These are phyloP conservation scores for Lepidium sativum DNA, from an alignment of 345 rosid species.

Conservation along the genomic window DNA sequence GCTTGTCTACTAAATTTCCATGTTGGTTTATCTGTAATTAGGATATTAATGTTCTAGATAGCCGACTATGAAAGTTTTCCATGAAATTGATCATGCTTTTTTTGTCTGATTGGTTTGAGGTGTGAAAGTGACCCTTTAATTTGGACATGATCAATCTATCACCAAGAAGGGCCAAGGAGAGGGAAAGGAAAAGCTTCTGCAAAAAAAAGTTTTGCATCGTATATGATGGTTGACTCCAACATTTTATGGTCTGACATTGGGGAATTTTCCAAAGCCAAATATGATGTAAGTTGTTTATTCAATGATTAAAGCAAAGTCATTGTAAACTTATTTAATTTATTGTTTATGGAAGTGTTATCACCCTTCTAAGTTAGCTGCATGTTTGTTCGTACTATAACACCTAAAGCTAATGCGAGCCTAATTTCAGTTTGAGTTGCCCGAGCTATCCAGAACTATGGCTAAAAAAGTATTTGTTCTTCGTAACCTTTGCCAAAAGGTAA, in stretches of 20 bases:
- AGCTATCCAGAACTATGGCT: conserved; percentile 55
- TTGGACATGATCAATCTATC: conserved; percentile 62
- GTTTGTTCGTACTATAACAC: background rate
- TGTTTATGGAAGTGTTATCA: background rate
- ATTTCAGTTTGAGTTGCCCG: conserved; percentile 74
- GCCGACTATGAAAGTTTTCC: background rate
- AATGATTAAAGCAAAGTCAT: background rate
- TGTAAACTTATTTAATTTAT: background rate
- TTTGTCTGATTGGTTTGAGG: background rate
- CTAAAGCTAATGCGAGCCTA: conserved; percentile 8
- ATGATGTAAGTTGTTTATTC: conserved; percentile 47
- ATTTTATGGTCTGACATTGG: conserved; percentile 77
- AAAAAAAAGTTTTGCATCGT: conserved; percentile 54
- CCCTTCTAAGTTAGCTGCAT: background rate
- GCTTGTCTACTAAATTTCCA: background rate
- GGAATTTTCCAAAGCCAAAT: conserved; percentile 78
- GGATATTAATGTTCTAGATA: background rate
- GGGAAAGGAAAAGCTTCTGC: conserved; percentile 59
- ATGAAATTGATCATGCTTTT: background rate
- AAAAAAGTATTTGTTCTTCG: conserved; percentile 85
- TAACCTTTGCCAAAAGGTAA: conserved; percentile 89
- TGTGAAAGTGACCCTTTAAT: background rate
- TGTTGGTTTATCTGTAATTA: background rate
- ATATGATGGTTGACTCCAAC: conserved; percentile 73
- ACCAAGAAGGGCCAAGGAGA: conserved; percentile 65